Evolutionary conservation across 805 yeast species (phyloP).

Genomic region (Kluyveromyces aestuarii): DNA sequence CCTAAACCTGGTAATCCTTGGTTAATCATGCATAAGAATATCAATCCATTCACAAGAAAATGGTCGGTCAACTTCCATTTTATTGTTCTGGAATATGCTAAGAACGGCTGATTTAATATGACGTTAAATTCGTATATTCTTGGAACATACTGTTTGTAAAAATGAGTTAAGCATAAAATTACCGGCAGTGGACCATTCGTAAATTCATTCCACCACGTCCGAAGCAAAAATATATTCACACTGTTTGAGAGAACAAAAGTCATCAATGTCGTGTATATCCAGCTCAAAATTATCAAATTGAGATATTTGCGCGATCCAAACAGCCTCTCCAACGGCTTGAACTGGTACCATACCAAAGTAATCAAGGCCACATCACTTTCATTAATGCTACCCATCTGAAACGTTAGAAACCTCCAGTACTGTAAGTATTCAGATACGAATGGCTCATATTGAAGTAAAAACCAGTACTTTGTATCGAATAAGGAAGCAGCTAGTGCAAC

Average conservation of each 20-base stretch:
- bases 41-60: slow-evolving; percentile 23
- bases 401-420: slow-evolving; percentile 44
- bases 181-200: slow-evolving; percentile 38
- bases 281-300: slow-evolving; percentile 33
- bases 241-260: slow-evolving; percentile 30
- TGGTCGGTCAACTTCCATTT: slow-evolving; percentile 28
- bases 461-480: slow-evolving; percentile 20
- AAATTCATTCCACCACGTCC: slow-evolving; percentile 33
- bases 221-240: slow-evolving; percentile 24
- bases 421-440: slow-evolving; percentile 46
- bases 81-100: slow-evolving; percentile 9
- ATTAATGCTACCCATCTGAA: slow-evolving; percentile 46
- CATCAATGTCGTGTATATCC: slow-evolving; percentile 36
- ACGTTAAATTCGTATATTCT: slow-evolving; percentile 32
- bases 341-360: slow-evolving; percentile 39
- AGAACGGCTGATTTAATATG: slow-evolving; percentile 24
- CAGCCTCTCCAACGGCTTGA: slow-evolving; percentile 47
- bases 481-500: slow-evolving; percentile 23
- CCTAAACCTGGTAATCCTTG: slow-evolving; percentile 33
- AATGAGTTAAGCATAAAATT: slow-evolving; percentile 31
- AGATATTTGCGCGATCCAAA: slow-evolving; percentile 48
- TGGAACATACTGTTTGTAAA: slow-evolving; percentile 34
- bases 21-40: slow-evolving; percentile 34
- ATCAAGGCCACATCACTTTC: slow-evolving; percentile 47
- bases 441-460: slow-evolving; percentile 32